Base-by-base conservation (phyloP, 257 asterid genomes). In the Mitragyna speciosa region DNA sequence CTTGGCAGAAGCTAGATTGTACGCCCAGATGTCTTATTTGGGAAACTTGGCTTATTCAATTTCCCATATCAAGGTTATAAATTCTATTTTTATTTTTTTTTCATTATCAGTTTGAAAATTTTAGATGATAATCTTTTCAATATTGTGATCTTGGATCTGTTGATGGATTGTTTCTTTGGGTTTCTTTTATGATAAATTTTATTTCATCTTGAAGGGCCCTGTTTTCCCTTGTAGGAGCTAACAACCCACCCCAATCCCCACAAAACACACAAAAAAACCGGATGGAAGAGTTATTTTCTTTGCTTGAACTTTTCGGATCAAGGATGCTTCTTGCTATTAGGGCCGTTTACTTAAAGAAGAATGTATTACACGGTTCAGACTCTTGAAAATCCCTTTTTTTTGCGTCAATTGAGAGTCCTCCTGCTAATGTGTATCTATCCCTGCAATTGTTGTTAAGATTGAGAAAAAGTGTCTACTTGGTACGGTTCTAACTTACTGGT, bases 1-100 rank as follows among this genome's bases (percentile, higher is more conserved):
- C 10, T 85, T 96, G 81, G 83, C 85, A 14, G 98, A 94, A 85
- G 95, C 97, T 73, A 87, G 97, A 78, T 90, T 90, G 77, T 92
- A 91, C 87, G 92, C 97, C 67, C 85, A 82, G 73, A 81, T 96
- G 95, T 90, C 97, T 73, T 89, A 88, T 86, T 86, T 96, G 87
- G 98, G 99, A 69, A 87, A 82, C 76, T 85, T 94, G 89, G 98
- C 99, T 83, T 96, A 96, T 86, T 83, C 92, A 19, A 89, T 96
- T 0, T 85, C 99, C 30, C 90, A 86, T 73, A 96, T 96, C 81
- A 94, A 94, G 99, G 99, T 96, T 73, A 26, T 24, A 78, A 51
- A 51, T 51, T 17, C 16, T 4, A 51, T 51, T 17, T 17, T 14
- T 51, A 4, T 17, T 51, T 14, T 15, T 54, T 20, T 12, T 24